A percentile compares a stretch with the other conserved stretches of the same genome.
Evolutionary conservation across 306 rosid species (phyloP).

Genomic region (Castanea mollissima): DNA sequence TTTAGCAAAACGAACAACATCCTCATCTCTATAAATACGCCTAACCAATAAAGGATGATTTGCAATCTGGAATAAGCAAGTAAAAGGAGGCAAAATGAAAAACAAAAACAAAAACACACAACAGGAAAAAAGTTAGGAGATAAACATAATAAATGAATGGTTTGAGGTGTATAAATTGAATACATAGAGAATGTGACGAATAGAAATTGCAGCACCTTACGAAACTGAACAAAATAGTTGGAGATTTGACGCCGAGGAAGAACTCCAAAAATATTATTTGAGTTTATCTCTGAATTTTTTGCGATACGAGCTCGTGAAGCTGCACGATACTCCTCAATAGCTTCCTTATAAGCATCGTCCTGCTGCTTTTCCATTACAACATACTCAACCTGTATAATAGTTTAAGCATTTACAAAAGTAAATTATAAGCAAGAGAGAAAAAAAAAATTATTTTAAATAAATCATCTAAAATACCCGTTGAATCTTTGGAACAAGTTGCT

Average conservation of each 20-base stretch:
- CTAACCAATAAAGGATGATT: constrained; percentile 94
- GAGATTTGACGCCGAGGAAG: constrained; percentile 85
- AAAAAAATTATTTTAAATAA: not conserved
- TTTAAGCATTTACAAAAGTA: constrained; percentile 14
- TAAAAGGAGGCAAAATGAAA: constrained; percentile 2
- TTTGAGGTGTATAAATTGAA: not conserved
- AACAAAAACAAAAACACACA: not conserved
- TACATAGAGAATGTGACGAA: constrained; percentile 5
- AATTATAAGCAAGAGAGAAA: constrained; percentile 9
- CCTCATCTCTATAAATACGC: constrained; percentile 81
- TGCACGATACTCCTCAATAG: constrained; percentile 85
- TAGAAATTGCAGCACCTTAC: constrained; percentile 59
- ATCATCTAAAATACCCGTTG: constrained; percentile 51
- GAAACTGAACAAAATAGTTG: constrained; percentile 94
- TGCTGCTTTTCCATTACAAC: constrained; percentile 84
- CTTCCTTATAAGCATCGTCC: constrained; percentile 76
- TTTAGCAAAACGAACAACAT: constrained; percentile 81
- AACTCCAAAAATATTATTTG: constrained; percentile 36
- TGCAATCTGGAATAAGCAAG: constrained; percentile 63
- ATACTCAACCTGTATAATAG: constrained; percentile 68
- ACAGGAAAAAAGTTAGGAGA: not conserved
- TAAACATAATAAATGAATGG: constrained; percentile 14
- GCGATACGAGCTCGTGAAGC: constrained; percentile 71
- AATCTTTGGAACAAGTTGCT: constrained; percentile 92
- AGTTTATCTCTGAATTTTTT: constrained; percentile 46